Percentiles rank a stretch among this genome's conserved stretches.
These are phyloP conservation scores for Penicillium sp. DNA, from an alignment of 2,329 filamentous ascomycete genomes.

Conservation along the genomic window DNA sequence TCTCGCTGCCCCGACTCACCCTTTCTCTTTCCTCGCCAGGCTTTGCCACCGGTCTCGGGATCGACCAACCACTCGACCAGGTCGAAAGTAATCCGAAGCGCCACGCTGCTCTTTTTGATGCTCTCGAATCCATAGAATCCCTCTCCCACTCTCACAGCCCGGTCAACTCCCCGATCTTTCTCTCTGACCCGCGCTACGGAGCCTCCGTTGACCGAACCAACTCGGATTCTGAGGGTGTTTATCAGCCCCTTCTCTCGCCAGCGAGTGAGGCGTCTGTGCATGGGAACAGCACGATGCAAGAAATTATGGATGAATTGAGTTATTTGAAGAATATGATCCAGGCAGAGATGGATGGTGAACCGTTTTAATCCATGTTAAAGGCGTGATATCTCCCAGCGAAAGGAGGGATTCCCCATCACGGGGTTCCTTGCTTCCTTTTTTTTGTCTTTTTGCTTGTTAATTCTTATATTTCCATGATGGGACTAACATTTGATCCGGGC, in stretches of 20 bases:
- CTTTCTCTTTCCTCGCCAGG: constrained; percentile 25
- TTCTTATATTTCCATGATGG: neutral
- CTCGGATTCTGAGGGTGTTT: neutral
- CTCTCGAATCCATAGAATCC: constrained; percentile 25
- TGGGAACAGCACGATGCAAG: constrained; percentile 39
- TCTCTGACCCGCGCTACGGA: constrained; percentile 11
- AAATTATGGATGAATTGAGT: constrained; percentile 47
- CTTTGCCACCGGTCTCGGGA: constrained; percentile 28
- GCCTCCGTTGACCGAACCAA: neutral
- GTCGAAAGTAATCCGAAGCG: constrained; percentile 34
- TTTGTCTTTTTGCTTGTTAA: neutral
- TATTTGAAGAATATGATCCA: constrained; percentile 47
- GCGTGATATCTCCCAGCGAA: neutral
- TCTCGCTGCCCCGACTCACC: constrained; percentile 21
- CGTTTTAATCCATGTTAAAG: constrained; percentile 9
- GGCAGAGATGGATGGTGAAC: constrained; percentile 23
- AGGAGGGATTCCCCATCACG: neutral
- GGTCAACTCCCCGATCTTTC: constrained; percentile 18
- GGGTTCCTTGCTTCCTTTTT: neutral
- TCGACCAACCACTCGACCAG: constrained; percentile 27
- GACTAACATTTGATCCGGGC: neutral
- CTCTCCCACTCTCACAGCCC: constrained; percentile 24
- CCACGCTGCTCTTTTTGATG: constrained; percentile 32
- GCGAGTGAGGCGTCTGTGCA: constrained; percentile 17
- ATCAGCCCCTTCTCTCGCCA: constrained; percentile 12